Conservation (phyloP, 371 early-diverging fungal genomes). For the Ecytonucleospora hepatopenaei region DNA sequence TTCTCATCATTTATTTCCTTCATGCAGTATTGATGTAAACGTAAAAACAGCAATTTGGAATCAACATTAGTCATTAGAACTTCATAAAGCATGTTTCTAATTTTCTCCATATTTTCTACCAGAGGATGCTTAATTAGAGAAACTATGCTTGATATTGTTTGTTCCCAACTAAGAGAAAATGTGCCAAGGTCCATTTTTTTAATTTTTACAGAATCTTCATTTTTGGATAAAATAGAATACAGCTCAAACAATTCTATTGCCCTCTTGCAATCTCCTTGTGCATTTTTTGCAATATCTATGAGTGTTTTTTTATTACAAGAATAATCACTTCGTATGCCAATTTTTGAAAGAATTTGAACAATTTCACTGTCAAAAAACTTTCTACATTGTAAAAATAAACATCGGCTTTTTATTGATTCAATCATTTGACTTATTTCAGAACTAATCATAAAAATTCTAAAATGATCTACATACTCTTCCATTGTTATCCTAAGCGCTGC, state of each 20-base stretch:
- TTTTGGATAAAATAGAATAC: constrained; percentile 63
- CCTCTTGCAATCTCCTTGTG: constrained; percentile 71
- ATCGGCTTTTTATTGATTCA: constrained; percentile 81
- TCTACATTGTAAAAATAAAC: constrained; percentile 73
- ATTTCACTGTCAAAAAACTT: constrained; percentile 67
- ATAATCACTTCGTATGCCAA: constrained; percentile 31
- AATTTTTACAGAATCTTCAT: constrained; percentile 59
- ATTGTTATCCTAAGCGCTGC: constrained; percentile 91
- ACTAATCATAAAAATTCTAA: constrained; percentile 81
- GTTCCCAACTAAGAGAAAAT: constrained; percentile 74
- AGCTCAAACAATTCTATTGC: constrained; percentile 75
- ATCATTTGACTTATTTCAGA: constrained; percentile 77
- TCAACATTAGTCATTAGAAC: constrained; percentile 75
- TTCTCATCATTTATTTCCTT: constrained; percentile 23
- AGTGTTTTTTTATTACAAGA: constrained; percentile 20
- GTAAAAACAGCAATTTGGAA: constrained; percentile 48
- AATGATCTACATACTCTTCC: constrained; percentile 85
- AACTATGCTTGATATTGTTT: constrained; percentile 63
- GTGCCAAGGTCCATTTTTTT: constrained; percentile 11
- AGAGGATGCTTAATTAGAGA: constrained; percentile 63
- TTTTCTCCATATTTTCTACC: constrained; percentile 59
- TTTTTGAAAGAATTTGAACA: constrained; percentile 12
- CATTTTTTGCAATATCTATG: constrained; percentile 60
- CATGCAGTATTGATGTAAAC: background rate
- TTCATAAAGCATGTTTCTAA: constrained; percentile 70